Conservation (phyloP, 2,329 filamentous ascomycete genomes). For the Thermoascus crustaceus region DNA sequence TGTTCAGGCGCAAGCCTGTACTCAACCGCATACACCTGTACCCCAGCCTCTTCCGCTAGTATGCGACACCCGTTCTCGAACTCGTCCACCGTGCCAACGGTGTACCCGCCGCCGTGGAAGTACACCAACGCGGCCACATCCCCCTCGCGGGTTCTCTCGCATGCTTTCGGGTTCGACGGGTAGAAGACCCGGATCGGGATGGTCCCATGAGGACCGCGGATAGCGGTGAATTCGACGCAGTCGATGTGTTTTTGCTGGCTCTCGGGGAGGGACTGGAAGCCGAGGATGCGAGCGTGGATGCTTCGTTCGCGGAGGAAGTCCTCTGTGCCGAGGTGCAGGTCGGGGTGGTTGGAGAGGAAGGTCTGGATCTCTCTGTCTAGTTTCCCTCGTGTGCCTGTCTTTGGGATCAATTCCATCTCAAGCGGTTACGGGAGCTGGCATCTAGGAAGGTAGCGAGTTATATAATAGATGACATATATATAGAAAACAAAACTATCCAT, state of each 20-base stretch:
- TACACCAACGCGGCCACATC: slow-evolving; percentile 25
- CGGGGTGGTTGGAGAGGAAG: slow-evolving; percentile 13
- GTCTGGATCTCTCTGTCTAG: slow-evolving; percentile 5
- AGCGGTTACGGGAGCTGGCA: too few relatives aligned
- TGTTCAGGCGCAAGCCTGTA: slow-evolving; percentile 29
- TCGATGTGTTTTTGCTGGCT: slow-evolving; percentile 19
- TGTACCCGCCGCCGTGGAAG: slow-evolving; percentile 33
- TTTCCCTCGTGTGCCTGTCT: slow-evolving; percentile 1
- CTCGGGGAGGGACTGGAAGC: slow-evolving; percentile 19
- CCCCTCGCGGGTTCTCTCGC: slow-evolving; percentile 7
- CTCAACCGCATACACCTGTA: slow-evolving; percentile 25
- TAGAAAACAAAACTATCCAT: too few relatives aligned
- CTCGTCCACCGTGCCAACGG: slow-evolving; percentile 31
- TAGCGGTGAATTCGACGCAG: slow-evolving; percentile 24
- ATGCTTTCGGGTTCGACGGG: slow-evolving; percentile 14
- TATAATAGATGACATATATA: too few relatives aligned
- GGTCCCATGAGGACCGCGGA: slow-evolving; percentile 26
- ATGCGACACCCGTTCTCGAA: slow-evolving; percentile 30
- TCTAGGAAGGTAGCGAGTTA: too few relatives aligned
- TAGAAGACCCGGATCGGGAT: slow-evolving; percentile 29
- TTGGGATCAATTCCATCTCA: slow-evolving; percentile 1
- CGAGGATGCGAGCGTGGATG: slow-evolving; percentile 22
- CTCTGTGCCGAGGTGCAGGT: slow-evolving; percentile 18
- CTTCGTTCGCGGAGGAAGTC: slow-evolving; percentile 17
- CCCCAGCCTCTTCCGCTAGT: slow-evolving; percentile 19